Base-by-base conservation (phyloP, 2,329 filamentous ascomycete species). In the Pseudocercospora macadamiae region DNA sequence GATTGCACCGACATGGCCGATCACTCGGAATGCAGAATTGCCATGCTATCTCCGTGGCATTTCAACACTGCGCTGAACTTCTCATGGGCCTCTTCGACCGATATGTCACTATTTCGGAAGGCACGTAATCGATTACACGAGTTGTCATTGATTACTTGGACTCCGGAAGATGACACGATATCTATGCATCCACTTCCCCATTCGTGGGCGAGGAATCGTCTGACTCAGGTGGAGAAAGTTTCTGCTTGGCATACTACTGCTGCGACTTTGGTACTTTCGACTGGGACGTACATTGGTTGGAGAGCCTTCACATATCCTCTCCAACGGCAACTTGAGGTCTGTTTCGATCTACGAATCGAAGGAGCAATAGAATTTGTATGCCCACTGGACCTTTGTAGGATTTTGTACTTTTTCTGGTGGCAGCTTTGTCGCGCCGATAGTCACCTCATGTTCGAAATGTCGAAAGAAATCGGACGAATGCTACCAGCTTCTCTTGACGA, bases 131-230 rank as follows among this genome's bases (percentile, higher is more conserved):
- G 21, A 28, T 25, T 54, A 14, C 6, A n/a, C 36, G 34, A 54
- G n/a, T 37, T 54, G 5, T 42, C 51, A 3, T 16, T 54, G 34
- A 44, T 54, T 21, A 18, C 16, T 9, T 54, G 51, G 51, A 26
- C n/a, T 6, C 32, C 10, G 2, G 36, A 54, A 16, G 19, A 32
- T 14, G 2, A 16, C 12, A 21, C 34, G 9, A 44, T 26, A 3
- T 28, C 51, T 30, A 54, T 54, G 21, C 51, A 54, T 44, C 51
- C 51, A 21, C 12, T 54, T 8, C 8, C 45, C 14, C 51, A 54
- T 30, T n/a, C 51, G n/a, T 54, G 51, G 51, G 51, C 51, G 18
- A 42, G 51, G n/a, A 26, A 44, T 28, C 36, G 51, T 14, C 51
- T 54, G 12, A n/a, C 3, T 2, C 9, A 19, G 9, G 5, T 8